Evolutionary conservation across 257 asterid species (phyloP).

Genomic region (Cordia subcordata): DNA sequence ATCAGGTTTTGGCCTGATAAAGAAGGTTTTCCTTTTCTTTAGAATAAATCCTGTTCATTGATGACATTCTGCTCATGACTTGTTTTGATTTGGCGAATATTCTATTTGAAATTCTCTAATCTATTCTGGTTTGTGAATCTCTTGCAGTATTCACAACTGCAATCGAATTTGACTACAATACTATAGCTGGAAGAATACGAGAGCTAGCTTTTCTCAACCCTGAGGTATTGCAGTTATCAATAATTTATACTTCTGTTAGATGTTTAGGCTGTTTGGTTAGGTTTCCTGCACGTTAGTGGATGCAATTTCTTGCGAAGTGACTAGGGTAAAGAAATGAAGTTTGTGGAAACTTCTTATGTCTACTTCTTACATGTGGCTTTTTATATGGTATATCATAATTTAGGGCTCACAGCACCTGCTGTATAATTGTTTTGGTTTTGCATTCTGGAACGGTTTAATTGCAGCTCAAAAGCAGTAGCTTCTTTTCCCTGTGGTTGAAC

Average conservation of each 20-base stretch:
- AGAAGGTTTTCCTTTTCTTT: slow-evolving; percentile 49
- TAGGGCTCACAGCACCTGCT: too few species aligned
- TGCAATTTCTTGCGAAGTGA: too few species aligned
- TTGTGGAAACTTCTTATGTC: too few species aligned
- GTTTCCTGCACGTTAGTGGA: background rate
- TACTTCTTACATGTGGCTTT: too few species aligned
- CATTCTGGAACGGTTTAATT: too few species aligned
- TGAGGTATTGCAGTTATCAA: slow-evolving; percentile 43
- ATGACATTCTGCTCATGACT: slow-evolving; percentile 2
- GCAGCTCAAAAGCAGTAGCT: too few species aligned
- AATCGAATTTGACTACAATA: slow-evolving; percentile 76
- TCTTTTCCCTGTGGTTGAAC: too few species aligned
- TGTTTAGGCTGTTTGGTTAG: background rate
- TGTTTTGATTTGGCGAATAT: background rate
- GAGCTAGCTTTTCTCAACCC: slow-evolving; percentile 99
- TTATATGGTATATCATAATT: too few species aligned
- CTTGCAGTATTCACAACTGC: slow-evolving; percentile 77
- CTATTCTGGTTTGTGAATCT: background rate
- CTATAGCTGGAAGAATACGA: slow-evolving; percentile 86
- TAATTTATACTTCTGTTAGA: slow-evolving; percentile 3
- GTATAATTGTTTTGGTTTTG: too few species aligned
- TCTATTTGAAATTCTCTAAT: background rate
- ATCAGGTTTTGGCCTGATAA: slow-evolving; percentile 93
- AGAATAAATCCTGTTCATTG: background rate
- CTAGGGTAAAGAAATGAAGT: too few species aligned